These are phyloP conservation scores for Zygoascus biomembranicola DNA, from an alignment of 805 yeast genomes.

Conservation along the genomic window DNA sequence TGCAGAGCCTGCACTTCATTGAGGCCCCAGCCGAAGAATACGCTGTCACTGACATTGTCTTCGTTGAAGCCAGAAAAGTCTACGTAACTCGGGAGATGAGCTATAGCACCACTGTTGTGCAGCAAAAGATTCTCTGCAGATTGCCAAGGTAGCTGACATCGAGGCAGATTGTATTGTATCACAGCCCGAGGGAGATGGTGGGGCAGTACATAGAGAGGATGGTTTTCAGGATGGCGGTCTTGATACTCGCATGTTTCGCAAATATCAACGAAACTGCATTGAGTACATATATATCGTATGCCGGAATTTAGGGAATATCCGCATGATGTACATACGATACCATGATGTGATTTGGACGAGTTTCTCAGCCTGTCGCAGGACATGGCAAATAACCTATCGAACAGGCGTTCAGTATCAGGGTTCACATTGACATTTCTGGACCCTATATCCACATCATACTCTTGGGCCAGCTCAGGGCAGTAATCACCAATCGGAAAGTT, in stretches of 20 bases:
- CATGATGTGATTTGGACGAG: not conserved
- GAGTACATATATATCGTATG: conserved; percentile 39
- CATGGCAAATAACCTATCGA: not conserved
- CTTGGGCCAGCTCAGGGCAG: too few species aligned
- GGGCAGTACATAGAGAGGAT: conserved; percentile 19
- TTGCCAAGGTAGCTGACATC: conserved; percentile 9
- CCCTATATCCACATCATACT: not conserved
- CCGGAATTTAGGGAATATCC: conserved; percentile 31
- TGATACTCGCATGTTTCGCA: conserved; percentile 36
- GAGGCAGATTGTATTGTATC: conserved; percentile 4
- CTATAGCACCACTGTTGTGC: not conserved
- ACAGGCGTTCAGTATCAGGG: not conserved
- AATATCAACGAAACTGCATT: conserved; percentile 42
- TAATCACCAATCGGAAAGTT: not conserved
- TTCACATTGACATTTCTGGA: not conserved
- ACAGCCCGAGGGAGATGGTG: conserved; percentile 5
- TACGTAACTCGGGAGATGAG: not conserved
- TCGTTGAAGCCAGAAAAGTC: not conserved
- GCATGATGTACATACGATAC: not conserved
- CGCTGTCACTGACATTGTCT: not conserved
- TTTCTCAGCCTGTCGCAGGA: not conserved
- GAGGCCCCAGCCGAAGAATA: not conserved
- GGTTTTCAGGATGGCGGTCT: conserved; percentile 17
- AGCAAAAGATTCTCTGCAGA: conserved; percentile 4
- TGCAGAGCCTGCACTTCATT: conserved; percentile 16